phyloP scores from a whole-genome alignment of 2,329 filamentous ascomycete genomes.

The Chaetomium sp. region DNA sequence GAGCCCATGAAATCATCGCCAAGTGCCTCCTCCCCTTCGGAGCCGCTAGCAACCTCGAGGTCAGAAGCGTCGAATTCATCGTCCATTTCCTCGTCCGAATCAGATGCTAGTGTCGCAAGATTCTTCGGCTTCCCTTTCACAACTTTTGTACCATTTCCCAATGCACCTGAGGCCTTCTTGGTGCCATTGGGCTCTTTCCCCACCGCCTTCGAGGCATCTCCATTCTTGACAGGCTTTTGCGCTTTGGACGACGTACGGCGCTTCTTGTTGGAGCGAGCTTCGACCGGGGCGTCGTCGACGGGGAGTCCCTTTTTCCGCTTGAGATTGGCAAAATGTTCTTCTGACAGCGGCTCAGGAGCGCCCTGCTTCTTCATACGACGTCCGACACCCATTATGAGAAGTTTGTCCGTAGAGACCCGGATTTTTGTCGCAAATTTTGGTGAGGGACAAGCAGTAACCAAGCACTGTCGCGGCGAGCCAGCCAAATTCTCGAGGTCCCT shows the following conservation, averaged over 20 bases:
- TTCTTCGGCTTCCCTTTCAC: conserved; percentile 32
- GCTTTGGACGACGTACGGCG: conserved; percentile 34
- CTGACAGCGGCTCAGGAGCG: conserved; percentile 72
- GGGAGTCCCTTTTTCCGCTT: conserved; percentile 79
- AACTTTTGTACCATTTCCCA: conserved; percentile 23
- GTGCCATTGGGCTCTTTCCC: conserved; percentile 31
- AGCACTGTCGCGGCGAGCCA: conserved; percentile 1
- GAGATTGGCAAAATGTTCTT: conserved; percentile 66
- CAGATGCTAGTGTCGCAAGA: conserved; percentile 35
- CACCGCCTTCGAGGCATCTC: conserved; percentile 26
- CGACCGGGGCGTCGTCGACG: conserved; percentile 47
- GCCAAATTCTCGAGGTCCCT: not conserved
- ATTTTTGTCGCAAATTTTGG: conserved; percentile 4
- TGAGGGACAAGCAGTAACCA: not conserved
- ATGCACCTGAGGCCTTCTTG: conserved; percentile 24
- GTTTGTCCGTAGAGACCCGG: conserved; percentile 11
- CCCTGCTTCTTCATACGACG: conserved; percentile 97
- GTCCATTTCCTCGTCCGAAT: conserved; percentile 39
- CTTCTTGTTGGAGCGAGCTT: conserved; percentile 55
- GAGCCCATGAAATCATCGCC: conserved; percentile 56
- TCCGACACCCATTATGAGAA: conserved; percentile 70
- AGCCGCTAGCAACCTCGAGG: conserved; percentile 42
- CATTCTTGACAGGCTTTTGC: conserved; percentile 25
- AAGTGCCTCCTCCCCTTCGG: conserved; percentile 37
- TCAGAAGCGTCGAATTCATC: conserved; percentile 38